Conservation (phyloP, 768 basidiomycete genomes). For the Tricholoma saponaceum region DNA sequence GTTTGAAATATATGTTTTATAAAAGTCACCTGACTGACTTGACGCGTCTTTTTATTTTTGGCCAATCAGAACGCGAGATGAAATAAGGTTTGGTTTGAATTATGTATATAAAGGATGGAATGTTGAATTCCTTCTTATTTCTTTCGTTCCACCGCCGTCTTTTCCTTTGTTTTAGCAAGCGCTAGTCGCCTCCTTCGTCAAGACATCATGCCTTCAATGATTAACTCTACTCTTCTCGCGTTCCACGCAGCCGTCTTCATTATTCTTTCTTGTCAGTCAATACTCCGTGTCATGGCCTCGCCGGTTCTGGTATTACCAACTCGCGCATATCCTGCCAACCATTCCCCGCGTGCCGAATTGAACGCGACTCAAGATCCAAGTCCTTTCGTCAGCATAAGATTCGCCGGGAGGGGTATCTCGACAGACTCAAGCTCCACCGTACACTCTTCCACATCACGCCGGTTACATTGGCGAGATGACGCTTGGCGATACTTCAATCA, state of each 20-base stretch:
- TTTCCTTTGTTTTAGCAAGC: conserved; percentile 16
- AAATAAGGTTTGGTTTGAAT: conserved; percentile 15
- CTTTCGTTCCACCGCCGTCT: conserved; percentile 11
- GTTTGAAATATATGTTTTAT: too few species aligned
- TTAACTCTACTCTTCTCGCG: conserved; percentile 35
- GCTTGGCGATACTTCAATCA: neutral
- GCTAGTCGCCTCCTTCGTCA: conserved; percentile 26
- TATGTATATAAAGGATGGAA: conserved; percentile 9
- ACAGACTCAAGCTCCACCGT: neutral
- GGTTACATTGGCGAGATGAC: neutral
- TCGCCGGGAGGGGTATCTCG: neutral
- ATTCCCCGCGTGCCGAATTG: conserved; percentile 18
- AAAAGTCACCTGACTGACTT: conserved; percentile 11
- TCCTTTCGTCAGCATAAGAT: neutral
- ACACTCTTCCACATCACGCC: neutral
- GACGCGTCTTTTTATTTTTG: conserved; percentile 9
- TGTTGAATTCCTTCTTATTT: neutral
- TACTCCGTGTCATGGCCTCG: conserved; percentile 26
- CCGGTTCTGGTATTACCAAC: conserved; percentile 34
- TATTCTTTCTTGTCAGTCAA: conserved; percentile 26
- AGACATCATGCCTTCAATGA: conserved; percentile 27
- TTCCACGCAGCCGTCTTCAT: conserved; percentile 37
- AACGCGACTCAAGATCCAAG: neutral
- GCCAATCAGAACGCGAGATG: conserved; percentile 16
- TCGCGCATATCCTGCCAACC: neutral